Percentiles rank a stretch among this genome's conserved stretches.
Evolutionary conservation across 1,139 yeast genomes (phyloP).

Genomic region (Debaryomyces subglobosus): DNA sequence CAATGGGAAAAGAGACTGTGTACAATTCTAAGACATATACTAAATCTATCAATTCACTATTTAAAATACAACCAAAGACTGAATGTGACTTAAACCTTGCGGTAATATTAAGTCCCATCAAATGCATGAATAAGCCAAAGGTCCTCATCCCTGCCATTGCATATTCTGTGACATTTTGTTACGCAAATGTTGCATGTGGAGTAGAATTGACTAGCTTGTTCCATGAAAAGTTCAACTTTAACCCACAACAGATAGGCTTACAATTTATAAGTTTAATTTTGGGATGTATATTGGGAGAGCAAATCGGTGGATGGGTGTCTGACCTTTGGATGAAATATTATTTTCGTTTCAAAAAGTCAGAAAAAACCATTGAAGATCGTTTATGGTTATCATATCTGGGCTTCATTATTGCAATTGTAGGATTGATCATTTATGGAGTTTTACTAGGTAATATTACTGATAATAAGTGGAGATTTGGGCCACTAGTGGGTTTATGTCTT

Average conservation of each 20-base stretch:
- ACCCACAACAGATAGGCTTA: constrained; percentile 23
- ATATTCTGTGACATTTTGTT: constrained; percentile 19
- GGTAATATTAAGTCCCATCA: constrained; percentile 17
- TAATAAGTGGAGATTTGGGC: constrained; percentile 19
- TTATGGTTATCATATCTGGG: constrained; percentile 24
- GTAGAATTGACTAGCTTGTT: constrained; percentile 23
- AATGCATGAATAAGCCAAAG: constrained; percentile 13
- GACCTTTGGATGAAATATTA: constrained; percentile 21
- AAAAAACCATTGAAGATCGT: constrained; percentile 11
- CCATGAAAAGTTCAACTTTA: constrained; percentile 18
- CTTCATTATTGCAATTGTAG: constrained; percentile 18
- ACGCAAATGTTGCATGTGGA: constrained; percentile 24
- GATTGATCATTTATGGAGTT: constrained; percentile 21
- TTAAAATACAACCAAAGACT: constrained; percentile 10
- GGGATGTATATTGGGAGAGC: constrained; percentile 23
- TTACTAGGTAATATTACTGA: constrained; percentile 15
- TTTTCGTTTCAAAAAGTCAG: constrained; percentile 2
- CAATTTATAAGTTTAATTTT: constrained; percentile 22
- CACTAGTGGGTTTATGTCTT: constrained; percentile 21
- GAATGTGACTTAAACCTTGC: constrained; percentile 10
- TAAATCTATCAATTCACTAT: neutral
- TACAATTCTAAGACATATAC: constrained; percentile 11
- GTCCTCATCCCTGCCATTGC: constrained; percentile 20
- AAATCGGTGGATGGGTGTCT: constrained; percentile 22
- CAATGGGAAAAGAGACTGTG: constrained; percentile 23